Conservation (phyloP, 2,329 filamentous ascomycete genomes). For the Paecilomyces variotii region DNA sequence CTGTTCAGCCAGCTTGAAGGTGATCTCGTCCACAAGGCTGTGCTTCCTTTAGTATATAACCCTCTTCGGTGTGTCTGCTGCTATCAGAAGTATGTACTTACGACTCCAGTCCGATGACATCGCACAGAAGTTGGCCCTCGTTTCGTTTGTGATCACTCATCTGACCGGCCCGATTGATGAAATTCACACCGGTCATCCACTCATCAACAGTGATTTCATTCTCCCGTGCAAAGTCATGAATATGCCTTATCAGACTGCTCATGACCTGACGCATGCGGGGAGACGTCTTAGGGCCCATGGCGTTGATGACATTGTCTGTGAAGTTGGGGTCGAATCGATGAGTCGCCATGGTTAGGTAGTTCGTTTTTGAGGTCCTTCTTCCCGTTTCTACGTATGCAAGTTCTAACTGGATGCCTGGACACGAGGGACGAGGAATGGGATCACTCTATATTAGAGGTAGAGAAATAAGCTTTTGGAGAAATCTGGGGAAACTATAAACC, state of each 20-base stretch:
- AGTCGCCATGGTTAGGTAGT: slow-evolving; percentile 14
- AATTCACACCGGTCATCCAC: slow-evolving; percentile 48
- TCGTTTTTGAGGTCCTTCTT: not conserved
- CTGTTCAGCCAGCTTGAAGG: slow-evolving; percentile 54
- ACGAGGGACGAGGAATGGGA: not conserved
- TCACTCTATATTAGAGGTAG: not conserved
- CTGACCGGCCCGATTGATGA: slow-evolving; percentile 55
- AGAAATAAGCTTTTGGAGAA: not conserved
- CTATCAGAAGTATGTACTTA: slow-evolving; percentile 36
- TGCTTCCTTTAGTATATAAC: not conserved
- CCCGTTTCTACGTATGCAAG: not conserved
- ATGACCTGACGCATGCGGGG: slow-evolving; percentile 59
- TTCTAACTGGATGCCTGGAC: not conserved
- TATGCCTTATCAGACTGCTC: slow-evolving; percentile 44
- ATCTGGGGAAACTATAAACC: not conserved
- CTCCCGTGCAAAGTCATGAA: slow-evolving; percentile 54
- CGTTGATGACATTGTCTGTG: slow-evolving; percentile 65
- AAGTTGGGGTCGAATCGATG: slow-evolving; percentile 39
- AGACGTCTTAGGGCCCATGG: slow-evolving; percentile 62
- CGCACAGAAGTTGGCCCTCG: slow-evolving; percentile 54
- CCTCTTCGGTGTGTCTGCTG: slow-evolving; percentile 26
- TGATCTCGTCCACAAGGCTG: slow-evolving; percentile 70
- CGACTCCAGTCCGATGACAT: slow-evolving; percentile 52
- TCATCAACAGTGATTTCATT: slow-evolving; percentile 52
- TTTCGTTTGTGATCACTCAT: slow-evolving; percentile 57